Percentiles rank a stretch among this genome's conserved stretches.
Conservation (phyloP, 305 asterid genomes). For the Fraxinus velutina region DNA sequence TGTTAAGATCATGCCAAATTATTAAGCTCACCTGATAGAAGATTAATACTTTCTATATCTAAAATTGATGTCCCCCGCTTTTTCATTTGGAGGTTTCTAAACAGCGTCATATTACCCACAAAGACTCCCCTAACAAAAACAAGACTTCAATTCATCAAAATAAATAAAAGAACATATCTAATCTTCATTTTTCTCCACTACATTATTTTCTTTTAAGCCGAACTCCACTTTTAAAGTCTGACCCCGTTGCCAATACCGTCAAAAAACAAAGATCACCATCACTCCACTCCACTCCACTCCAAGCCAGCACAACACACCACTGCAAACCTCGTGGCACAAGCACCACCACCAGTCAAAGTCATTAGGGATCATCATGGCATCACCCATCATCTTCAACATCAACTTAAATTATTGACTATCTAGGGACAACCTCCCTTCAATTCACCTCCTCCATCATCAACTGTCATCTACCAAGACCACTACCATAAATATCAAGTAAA, state of each 20-base stretch:
- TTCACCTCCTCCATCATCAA: not conserved
- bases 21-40: not conserved
- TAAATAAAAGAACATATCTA: not conserved
- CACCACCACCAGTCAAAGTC: not conserved
- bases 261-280: not conserved
- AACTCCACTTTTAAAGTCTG: not conserved
- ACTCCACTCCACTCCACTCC: not conserved
- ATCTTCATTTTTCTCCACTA: not conserved
- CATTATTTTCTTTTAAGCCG: not conserved
- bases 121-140: not conserved
- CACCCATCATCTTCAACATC: not conserved
- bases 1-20: not conserved
- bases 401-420: not conserved
- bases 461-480: not conserved
- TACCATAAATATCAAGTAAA: not conserved
- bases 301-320: not conserved
- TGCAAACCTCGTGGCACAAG: not conserved
- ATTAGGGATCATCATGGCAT: not conserved
- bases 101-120: not conserved
- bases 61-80: not conserved
- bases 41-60: not conserved
- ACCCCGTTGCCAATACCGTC: not conserved
- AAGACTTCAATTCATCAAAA: not conserved
- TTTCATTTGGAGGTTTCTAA: not conserved
- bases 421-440: not conserved